These are phyloP conservation scores for Penicillium fuscoglaucum DNA, from an alignment of 2,329 filamentous ascomycete species.

Conservation along the genomic window DNA sequence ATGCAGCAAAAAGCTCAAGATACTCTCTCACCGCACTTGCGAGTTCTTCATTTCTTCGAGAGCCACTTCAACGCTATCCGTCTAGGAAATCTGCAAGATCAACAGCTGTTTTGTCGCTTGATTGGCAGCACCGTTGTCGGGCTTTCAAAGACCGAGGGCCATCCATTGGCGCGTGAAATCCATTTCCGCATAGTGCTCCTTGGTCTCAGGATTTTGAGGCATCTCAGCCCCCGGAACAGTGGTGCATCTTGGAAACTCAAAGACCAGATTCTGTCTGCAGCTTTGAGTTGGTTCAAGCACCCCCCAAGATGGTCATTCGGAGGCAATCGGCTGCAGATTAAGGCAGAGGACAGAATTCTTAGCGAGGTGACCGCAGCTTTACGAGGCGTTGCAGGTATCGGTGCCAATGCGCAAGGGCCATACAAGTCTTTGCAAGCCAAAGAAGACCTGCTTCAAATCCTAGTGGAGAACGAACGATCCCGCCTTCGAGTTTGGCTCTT, in stretches of 20 bases:
- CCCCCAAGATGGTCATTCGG: constrained; percentile 92
- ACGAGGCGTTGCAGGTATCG: constrained; percentile 63
- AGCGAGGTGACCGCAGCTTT: constrained; percentile 71
- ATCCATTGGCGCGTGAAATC: constrained; percentile 88
- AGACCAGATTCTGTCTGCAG: constrained; percentile 83
- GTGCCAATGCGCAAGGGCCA: constrained; percentile 50
- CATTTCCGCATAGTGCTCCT: constrained; percentile 86
- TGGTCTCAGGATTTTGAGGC: constrained; percentile 72
- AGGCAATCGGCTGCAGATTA: constrained; percentile 88
- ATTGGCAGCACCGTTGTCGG: constrained; percentile 76
- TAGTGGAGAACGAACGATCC: constrained; percentile 81
- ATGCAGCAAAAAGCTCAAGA: constrained; percentile 78
- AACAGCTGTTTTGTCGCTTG: constrained; percentile 77
- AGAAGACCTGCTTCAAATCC: constrained; percentile 75
- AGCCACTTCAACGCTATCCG: constrained; percentile 94
- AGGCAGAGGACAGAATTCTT: constrained; percentile 83
- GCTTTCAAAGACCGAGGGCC: constrained; percentile 67
- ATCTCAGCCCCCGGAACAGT: constrained; percentile 64
- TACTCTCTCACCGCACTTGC: constrained; percentile 80
- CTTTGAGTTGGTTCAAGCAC: constrained; percentile 82
- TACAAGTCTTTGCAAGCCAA: constrained; percentile 71
- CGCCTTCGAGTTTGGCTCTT: constrained; percentile 87
- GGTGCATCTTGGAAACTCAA: constrained; percentile 78
- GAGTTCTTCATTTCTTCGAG: constrained; percentile 81
- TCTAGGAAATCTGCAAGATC: constrained; percentile 78